phyloP scores from a whole-genome alignment of 2,329 filamentous ascomycete genomes.

The Aspergillus costaricaensis region DNA sequence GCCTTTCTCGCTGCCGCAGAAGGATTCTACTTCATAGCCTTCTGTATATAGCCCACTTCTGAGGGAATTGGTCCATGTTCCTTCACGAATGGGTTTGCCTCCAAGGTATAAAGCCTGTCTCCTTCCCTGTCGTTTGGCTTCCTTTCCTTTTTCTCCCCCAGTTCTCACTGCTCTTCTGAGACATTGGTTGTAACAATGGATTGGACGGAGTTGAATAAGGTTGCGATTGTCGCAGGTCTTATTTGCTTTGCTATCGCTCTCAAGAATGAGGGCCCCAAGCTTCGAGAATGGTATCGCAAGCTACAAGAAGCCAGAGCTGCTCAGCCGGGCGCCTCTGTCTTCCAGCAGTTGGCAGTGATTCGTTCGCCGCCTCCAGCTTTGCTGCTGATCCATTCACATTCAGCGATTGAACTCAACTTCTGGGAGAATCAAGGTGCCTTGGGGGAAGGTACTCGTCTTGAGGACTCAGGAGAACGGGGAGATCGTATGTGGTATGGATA shows the following conservation, averaged over 20 bases:
- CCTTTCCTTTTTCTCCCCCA: neutral
- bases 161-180: neutral
- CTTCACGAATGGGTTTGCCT: neutral
- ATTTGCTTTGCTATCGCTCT: neutral
- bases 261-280: neutral
- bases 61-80: neutral
- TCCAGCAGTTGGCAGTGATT: neutral
- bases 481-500: neutral
- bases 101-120: neutral
- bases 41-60: slow-evolving; percentile 5
- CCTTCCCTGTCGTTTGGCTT: neutral
- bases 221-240: neutral
- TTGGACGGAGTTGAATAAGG: neutral
- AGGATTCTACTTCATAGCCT: neutral
- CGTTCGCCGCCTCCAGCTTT: neutral
- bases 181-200: neutral
- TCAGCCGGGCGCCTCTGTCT: neutral
- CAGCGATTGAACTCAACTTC: neutral
- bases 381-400: neutral
- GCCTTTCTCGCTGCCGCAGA: too few relatives aligned
- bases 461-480: neutral
- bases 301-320: neutral
- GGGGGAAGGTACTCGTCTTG: neutral
- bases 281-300: neutral
- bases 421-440: neutral